phyloP scores from a whole-genome alignment of 352 stramenopile genomes.

The Globisporangium paddicum region DNA sequence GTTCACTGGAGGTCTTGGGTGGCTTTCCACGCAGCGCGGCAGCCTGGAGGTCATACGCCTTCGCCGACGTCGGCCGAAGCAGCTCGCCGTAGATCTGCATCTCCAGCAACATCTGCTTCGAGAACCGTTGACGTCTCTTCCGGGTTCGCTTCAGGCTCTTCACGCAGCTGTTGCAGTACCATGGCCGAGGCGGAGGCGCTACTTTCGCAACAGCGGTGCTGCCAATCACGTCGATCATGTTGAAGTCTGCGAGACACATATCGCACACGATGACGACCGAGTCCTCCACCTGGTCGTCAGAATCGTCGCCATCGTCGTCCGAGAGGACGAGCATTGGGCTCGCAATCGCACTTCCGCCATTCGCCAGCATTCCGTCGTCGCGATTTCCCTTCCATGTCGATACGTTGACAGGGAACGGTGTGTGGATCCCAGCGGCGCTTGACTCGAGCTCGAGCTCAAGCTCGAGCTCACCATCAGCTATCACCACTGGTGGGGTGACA shows the following conservation, averaged over 20 bases:
- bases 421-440: background rate
- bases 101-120: constrained; percentile 82
- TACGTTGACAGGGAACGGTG: constrained; percentile 10
- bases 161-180: constrained; percentile 67
- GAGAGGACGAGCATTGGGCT: constrained; percentile 33
- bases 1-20: constrained; percentile 38
- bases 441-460: background rate
- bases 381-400: background rate
- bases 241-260: constrained; percentile 70
- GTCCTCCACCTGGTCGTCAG: constrained; percentile 31
- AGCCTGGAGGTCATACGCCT: constrained; percentile 45
- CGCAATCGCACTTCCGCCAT: constrained; percentile 17
- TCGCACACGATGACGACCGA: constrained; percentile 67
- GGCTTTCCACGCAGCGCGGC: constrained; percentile 40
- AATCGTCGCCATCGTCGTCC: constrained; percentile 33
- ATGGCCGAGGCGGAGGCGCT: constrained; percentile 55
- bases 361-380: constrained; percentile 15
- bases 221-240: constrained; percentile 56
- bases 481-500: background rate
- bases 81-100: constrained; percentile 76
- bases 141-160: constrained; percentile 66
- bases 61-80: constrained; percentile 58
- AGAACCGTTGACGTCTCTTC: constrained; percentile 77
- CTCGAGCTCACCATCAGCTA: background rate
- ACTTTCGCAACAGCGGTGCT: constrained; percentile 23